A percentile compares a stretch with the other conserved stretches of the same genome.
Conservation (phyloP, 352 stramenopile genomes). For the Globisporangium paroecandrum region DNA sequence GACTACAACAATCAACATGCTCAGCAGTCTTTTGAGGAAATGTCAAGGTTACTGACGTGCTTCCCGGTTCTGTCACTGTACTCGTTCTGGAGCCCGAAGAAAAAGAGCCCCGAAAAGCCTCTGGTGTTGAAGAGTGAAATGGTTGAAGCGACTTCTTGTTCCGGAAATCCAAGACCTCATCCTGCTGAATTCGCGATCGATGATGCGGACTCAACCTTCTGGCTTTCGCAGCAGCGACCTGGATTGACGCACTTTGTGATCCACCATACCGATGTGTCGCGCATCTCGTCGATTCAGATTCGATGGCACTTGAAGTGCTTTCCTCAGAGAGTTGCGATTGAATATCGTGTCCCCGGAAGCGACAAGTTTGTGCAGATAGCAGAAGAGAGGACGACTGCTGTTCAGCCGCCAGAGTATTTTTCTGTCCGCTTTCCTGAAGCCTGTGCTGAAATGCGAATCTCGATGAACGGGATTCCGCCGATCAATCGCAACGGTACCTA, state of each 20-base stretch:
- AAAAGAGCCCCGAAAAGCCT: slow-evolving; percentile 52
- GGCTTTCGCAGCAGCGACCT: slow-evolving; percentile 64
- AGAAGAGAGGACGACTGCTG: slow-evolving; percentile 23
- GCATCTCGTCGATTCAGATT: slow-evolving; percentile 62
- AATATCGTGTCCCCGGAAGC: slow-evolving; percentile 40
- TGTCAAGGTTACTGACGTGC: slow-evolving; percentile 67
- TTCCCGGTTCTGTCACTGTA: slow-evolving; percentile 80
- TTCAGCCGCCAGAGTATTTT: slow-evolving; percentile 30
- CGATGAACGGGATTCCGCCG: slow-evolving; percentile 56
- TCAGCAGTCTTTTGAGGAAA: slow-evolving; percentile 68
- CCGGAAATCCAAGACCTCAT: slow-evolving; percentile 44
- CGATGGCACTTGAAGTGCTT: slow-evolving; percentile 69
- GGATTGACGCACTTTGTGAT: slow-evolving; percentile 55
- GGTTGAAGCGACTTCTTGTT: slow-evolving; percentile 55
- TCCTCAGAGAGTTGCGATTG: slow-evolving; percentile 49
- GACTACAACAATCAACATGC: slow-evolving; percentile 54
- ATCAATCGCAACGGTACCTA: slow-evolving; percentile 68
- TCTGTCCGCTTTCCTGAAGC: slow-evolving; percentile 35
- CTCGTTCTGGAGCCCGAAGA: slow-evolving; percentile 82
- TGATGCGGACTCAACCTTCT: slow-evolving; percentile 55
- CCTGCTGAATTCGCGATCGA: slow-evolving; percentile 53
- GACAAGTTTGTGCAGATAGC: slow-evolving; percentile 42
- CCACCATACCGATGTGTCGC: slow-evolving; percentile 28
- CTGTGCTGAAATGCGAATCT: slow-evolving; percentile 54
- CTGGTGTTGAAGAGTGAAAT: slow-evolving; percentile 38